phyloP scores from a whole-genome alignment of 192 early-diverging fungal genomes.

The Coemansia sp. region DNA sequence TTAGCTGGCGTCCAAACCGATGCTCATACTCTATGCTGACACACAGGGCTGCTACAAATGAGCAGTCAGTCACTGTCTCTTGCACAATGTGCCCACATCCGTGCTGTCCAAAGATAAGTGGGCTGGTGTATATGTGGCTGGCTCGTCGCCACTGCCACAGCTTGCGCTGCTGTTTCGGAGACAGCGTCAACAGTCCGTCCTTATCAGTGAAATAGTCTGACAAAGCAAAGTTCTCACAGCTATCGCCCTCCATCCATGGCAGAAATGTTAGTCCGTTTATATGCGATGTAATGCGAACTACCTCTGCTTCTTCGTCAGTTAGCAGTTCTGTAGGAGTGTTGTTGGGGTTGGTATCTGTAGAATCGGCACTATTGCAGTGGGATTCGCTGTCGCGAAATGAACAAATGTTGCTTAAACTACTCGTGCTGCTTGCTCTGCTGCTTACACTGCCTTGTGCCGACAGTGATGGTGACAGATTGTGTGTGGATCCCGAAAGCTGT shows the following conservation, averaged over 20 bases:
- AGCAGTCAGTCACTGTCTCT: conserved; percentile 93
- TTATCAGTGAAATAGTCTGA: conserved; percentile 63
- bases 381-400: not conserved
- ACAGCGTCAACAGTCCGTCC: conserved; percentile 73
- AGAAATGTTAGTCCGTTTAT: conserved; percentile 70
- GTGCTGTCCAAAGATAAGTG: conserved; percentile 65
- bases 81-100: conserved; percentile 70
- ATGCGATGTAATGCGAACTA: conserved; percentile 65
- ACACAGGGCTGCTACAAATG: conserved; percentile 89
- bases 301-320: conserved; percentile 55
- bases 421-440: conserved; percentile 12
- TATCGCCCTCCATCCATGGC: conserved; percentile 71
- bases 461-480: not conserved
- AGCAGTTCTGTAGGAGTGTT: conserved; percentile 12
- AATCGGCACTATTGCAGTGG: too few relatives aligned
- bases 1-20: conserved; percentile 71
- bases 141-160: conserved; percentile 85
- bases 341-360: not conserved
- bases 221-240: conserved; percentile 60
- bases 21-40: conserved; percentile 79
- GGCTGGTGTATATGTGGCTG: conserved; percentile 64
- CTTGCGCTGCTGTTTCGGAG: conserved; percentile 66
- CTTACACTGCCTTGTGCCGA: not conserved
- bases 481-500: not conserved
- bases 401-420: not conserved